Evolutionary conservation across 2,329 filamentous ascomycete species (phyloP), one percentile per base, ranked within the genome.

Genomic region (Cladophialophora psammophila): DNA sequence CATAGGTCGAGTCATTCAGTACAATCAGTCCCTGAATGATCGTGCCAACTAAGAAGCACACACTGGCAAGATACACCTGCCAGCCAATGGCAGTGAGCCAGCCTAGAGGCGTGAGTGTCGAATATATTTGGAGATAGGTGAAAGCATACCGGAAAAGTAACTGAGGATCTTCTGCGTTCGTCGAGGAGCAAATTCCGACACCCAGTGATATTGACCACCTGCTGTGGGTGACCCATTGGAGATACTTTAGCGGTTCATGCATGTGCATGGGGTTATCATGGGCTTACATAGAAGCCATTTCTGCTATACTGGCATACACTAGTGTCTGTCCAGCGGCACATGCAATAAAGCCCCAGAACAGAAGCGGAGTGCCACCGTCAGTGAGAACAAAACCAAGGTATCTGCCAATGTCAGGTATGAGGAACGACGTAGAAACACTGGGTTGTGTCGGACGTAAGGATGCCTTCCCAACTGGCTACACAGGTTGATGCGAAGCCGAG

Each of bases 181-280:
- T 0, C 75, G 77, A 0, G 85, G 82, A 0, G 84, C 81, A 67
- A 86, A 86, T 61, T 86, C 84, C 0, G 81, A 86, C 1, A 86
- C 84, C 85, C 84, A 87, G 70, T 86, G 84, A 68, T 87, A 87
- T 70, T 88, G 85, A 1, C 86, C 78, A 18, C 76, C 75, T 9
- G 76, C 74, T 1, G 77, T 78, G 1, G 77, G 77, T 32, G 76
- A 76, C 76, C 76, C 78, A n/a, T 10, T 18, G 5, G 18, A 15
- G 13, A 12, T 18, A 40, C 9, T 32, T 40, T 12, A 18, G 12
- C 15, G 54, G 32, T 31, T 13, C 32, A n/a, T 52, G n/a, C 45
- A 0, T n/a, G 32, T 15, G 32, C 40, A 26, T 20, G 45, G 45
- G 10, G 10, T 3, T 26, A 7, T 12, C 45, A 8, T 9, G 31